Base-by-base conservation (phyloP, 129 eudicot species). In the Artemisia annua region DNA sequence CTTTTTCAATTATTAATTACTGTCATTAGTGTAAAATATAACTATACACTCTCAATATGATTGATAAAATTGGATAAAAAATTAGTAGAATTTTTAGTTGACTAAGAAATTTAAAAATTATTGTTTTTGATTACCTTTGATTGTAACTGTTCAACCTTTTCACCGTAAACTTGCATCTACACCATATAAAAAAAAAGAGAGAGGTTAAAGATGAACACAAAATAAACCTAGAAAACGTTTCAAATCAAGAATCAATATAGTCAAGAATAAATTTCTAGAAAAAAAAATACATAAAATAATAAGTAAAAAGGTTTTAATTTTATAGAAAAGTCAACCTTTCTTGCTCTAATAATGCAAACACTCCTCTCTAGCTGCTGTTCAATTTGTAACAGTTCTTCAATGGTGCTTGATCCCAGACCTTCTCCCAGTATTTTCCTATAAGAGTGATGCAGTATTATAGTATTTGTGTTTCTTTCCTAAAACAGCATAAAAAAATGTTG, bases 281-380 rank as follows among this genome's bases (percentile, higher is more conserved):
- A 30, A 28, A 28, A 30, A 30, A 30, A 30, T 30, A 30, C 6
- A 11, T 17, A 71, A 44, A 69, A 48, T 48, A 3, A 14, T 44
- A 13, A 1, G 48, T 20, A 32, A 32, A 11, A 44, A 72, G 43
- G 44, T 16, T 22, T 46, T 15, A 15, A 39, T 50, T 30, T 39
- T 1, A 39, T 7, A 11, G 7, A 22, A 65, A 75, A 44, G 55
- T 58, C 73, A 63, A 88, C 96, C 96, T 89, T 92, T 85, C 94
- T 87, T 22, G 89, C 89, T 51, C 97, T 82, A 32, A 92, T 75
- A 51, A 17, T 75, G 78, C 59, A 19, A 48, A 82, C 94, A 69
- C 97, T 87, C 63, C 77, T 82, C 81, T 89, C 96, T 56, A 89
- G 69, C 72, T 87, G 97, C 48, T 75, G 81, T 72, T 92, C 97